Evolutionary conservation across 2,329 filamentous ascomycete genomes (phyloP), one percentile per base, ranked within the genome.

Genomic region (Thielaviopsis ethacetica): DNA sequence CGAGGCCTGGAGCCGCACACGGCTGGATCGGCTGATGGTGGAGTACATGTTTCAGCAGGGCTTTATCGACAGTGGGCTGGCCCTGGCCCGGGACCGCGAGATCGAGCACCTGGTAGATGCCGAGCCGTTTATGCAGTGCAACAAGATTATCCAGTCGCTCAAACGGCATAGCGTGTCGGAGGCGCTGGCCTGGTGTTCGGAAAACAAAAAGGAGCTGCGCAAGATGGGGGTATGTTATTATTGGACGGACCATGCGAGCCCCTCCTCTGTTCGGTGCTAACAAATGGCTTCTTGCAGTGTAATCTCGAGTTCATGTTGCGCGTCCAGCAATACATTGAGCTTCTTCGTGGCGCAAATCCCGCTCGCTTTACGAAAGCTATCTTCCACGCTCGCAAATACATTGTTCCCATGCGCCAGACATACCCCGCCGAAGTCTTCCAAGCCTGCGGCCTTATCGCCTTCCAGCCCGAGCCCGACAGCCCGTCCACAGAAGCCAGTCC

Each of bases 281-380:
- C 19, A 44, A 13, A 5, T 30, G 9, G 17, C 10, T 26, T 41
- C 3, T 57, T 34, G 13, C 65, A 89, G 78, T 89, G 85, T 66
- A 87, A 86, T 64, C 79, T 98, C 17, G 93, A 98, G 70, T 95
- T 95, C 67, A 88, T 95, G 76, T 79, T 98, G 51, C 84, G 93
- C 13, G 78, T 94, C 66, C 93, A 98, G 70, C 91, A 97, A 69
- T 97, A 91, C 69, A 91, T 97, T 65, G 93, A 97, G 71, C 54
- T 61, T 10, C 77, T 97, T 61, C 79, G 91, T 61, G 81, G 77
- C 47, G 80, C 80, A 58, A 76, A 83, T 4, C 75, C 78, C 24
- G 68, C 73, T 6, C 89, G 85, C 67, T 75, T 86, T 52, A 71
- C 83, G 54, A 90, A 96, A 63, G 90, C 91, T 13, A 86, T 90